Evolutionary conservation across 257 asterid species (phyloP), one percentile per base, ranked within the genome.

Genomic region (Gentiana dahurica): DNA sequence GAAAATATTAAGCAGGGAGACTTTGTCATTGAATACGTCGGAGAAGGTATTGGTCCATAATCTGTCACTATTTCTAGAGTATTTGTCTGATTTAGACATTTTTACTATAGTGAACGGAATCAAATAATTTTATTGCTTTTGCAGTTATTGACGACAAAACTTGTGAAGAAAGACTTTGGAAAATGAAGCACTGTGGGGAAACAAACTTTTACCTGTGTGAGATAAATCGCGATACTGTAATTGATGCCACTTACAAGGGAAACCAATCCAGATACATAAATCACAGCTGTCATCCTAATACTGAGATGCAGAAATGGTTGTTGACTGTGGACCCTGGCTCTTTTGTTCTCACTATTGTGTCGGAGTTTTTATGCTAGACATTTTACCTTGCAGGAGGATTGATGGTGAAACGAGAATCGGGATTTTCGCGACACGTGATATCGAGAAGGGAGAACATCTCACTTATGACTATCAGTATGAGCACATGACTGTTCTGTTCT

Each of bases 221-320:
- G 70, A 88, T 92, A 62, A 92, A 83, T 58, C 81, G 94, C 54
- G 93, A 92, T 72, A 87, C 79, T 94, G 98, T 92, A 69, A 92
- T 92, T 71, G 98, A 92, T 81, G 98, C 98, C 61, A 85, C 95
- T 68, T 85, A 79, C 58, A 92, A 92, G 74, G 98, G 97, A 54
- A 92, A 92, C 80, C 83, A 87, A 75, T 92, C 98, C 4, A 79
- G 98, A 81, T 88, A 81, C 83, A 92, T 92, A 54, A 92, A 92
- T 72, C 98, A 92, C 65, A 92, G 98, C 71, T 92, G 97, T 71
- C 79, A 80, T 69, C 98, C 98, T 51, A 92, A 92, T 71, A 83
- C 98, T 4, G 93, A 92, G 80, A 92, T 92, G 98, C 98, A 85
- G 81, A 88, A 84, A 77, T 92, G 98, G 98, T 88, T 51, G 49